phyloP scores from a whole-genome alignment of 1,139 yeast species.

The Yamadazyma mexicana region DNA sequence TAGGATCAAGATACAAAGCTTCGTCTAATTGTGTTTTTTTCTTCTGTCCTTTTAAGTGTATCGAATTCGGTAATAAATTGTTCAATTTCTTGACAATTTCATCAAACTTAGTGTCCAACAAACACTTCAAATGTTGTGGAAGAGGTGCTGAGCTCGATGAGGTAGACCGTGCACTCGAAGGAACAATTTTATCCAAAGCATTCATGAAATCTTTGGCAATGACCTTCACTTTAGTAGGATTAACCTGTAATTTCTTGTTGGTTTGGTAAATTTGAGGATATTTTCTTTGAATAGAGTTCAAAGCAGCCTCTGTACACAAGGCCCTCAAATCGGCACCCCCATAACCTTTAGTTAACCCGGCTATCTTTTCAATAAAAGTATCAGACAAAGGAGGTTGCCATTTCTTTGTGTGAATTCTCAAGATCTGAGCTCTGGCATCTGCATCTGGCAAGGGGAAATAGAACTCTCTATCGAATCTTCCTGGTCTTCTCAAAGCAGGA shows the following conservation, averaged over 20 bases:
- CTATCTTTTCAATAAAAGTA: constrained; percentile 63
- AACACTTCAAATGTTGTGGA: constrained; percentile 69
- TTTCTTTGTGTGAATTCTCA: constrained; percentile 80
- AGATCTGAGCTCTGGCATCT: constrained; percentile 73
- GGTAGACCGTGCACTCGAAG: constrained; percentile 87
- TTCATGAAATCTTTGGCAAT: constrained; percentile 85
- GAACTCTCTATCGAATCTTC: constrained; percentile 95
- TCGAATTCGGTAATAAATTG: constrained; percentile 60
- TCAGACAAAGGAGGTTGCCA: constrained; percentile 77
- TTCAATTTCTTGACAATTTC: constrained; percentile 52
- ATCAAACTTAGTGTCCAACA: constrained; percentile 52
- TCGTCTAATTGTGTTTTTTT: constrained; percentile 65
- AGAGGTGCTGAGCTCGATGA: constrained; percentile 75
- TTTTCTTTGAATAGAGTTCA: constrained; percentile 84
- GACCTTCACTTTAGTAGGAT: constrained; percentile 71
- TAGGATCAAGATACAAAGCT: constrained; percentile 63
- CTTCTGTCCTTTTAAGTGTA: constrained; percentile 31
- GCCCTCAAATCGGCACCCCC: constrained; percentile 98
- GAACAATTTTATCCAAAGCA: constrained; percentile 84
- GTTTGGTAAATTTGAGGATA: constrained; percentile 92
- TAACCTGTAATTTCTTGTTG: constrained; percentile 69
- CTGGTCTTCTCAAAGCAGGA: constrained; percentile 96
- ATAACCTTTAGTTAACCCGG: constrained; percentile 86
- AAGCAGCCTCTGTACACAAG: constrained; percentile 92
- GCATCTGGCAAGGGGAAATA: constrained; percentile 91